Evolutionary conservation across 2,329 filamentous ascomycete species (phyloP).

Genomic region (Venturia asperata): DNA sequence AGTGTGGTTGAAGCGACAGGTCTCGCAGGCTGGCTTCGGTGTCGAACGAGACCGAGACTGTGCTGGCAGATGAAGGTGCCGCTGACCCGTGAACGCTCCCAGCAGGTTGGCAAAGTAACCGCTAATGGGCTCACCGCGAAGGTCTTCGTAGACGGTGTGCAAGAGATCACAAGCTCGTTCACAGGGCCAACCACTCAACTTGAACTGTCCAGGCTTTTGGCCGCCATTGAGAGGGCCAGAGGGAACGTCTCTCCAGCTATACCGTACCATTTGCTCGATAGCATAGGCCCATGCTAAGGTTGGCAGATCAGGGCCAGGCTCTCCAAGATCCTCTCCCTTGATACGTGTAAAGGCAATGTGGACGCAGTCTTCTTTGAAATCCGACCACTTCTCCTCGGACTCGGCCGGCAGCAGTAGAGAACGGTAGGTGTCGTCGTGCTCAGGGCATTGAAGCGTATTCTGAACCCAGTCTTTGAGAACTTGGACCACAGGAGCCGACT

Average conservation of each 20-base stretch:
- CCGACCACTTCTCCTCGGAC: constrained; percentile 8
- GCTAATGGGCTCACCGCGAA: background rate
- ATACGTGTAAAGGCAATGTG: background rate
- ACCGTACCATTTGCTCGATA: constrained; percentile 1
- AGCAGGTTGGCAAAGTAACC: constrained; percentile 1
- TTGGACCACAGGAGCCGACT: background rate
- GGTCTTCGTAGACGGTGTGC: background rate
- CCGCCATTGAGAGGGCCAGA: constrained; percentile 5
- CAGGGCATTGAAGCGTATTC: background rate
- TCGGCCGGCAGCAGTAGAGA: constrained; percentile 3
- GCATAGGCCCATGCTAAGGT: background rate
- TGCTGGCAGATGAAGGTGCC: background rate
- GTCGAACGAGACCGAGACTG: background rate
- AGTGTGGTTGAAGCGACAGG: background rate
- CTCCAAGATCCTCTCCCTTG: background rate
- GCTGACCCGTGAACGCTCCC: background rate
- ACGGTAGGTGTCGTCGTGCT: background rate
- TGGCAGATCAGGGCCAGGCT: background rate
- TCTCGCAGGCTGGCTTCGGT: background rate
- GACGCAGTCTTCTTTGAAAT: constrained; percentile 9
- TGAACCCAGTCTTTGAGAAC: background rate
- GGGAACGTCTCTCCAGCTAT: background rate
- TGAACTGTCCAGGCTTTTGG: background rate
- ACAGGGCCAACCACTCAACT: background rate
- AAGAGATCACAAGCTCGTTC: constrained; percentile 8